phyloP scores from a whole-genome alignment of 306 rosid genomes.

The Heteromeles arbutifolia region DNA sequence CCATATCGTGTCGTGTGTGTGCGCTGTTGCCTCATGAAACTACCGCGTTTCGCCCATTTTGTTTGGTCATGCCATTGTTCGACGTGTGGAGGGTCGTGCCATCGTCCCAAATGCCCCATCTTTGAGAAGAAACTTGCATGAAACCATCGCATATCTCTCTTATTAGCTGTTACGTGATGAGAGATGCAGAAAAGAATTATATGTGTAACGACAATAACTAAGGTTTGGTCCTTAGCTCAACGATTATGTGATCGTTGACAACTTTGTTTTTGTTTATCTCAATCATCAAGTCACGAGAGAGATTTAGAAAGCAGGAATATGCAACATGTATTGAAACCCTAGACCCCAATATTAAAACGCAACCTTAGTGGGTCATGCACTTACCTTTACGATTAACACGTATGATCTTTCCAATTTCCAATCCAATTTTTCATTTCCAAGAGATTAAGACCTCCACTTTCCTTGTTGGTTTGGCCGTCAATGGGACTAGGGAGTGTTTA shows the following conservation, averaged over 20 bases:
- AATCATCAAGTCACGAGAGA: rapidly evolving
- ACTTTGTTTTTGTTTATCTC: too few species aligned
- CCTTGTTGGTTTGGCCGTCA: background rate
- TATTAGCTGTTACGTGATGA: too few species aligned
- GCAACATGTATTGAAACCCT: background rate
- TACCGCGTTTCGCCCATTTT: background rate
- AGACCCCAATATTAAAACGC: background rate
- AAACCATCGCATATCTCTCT: too few species aligned
- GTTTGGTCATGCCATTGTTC: background rate
- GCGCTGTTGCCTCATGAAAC: background rate
- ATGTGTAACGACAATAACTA: too few species aligned
- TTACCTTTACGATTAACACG: background rate
- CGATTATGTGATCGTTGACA: too few species aligned
- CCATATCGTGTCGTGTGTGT: background rate
- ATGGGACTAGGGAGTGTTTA: background rate
- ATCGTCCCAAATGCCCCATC: background rate
- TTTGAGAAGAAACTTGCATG: too few species aligned
- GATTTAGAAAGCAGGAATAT: too few species aligned
- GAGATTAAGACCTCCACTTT: background rate
- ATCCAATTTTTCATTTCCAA: background rate
- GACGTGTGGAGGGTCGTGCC: background rate
- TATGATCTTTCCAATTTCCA: background rate
- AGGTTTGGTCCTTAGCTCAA: too few species aligned
- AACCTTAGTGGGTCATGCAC: constrained; percentile 1
- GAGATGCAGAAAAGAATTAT: too few species aligned